Conservation (phyloP, 257 asterid genomes). For the Ilex asprella region DNA sequence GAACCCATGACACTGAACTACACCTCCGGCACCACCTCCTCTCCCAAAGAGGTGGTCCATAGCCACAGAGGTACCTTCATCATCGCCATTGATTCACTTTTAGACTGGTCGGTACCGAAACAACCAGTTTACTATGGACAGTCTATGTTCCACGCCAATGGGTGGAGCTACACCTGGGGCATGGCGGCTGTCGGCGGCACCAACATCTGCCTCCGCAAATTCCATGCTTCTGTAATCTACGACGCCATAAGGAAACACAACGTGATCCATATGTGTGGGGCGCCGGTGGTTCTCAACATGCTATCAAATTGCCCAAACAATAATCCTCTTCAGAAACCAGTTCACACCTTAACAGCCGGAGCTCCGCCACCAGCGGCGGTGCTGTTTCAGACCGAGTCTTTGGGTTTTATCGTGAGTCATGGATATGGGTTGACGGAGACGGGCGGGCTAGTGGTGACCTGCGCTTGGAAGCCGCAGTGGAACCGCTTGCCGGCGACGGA, state of each 20-base stretch:
- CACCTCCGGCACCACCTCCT: conserved; percentile 83
- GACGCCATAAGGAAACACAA: conserved; percentile 27
- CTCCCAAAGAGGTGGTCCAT: conserved; percentile 78
- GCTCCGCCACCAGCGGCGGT: conserved; percentile 78
- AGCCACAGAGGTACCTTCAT: conserved; percentile 60
- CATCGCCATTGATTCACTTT: conserved; percentile 42
- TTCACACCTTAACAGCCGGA: conserved; percentile 54
- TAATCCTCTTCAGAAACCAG: conserved; percentile 29
- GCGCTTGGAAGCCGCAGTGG: conserved; percentile 67
- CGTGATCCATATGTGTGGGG: conserved; percentile 86
- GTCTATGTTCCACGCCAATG: conserved; percentile 89
- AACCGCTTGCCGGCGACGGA: conserved; percentile 51
- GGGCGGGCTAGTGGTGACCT: conserved; percentile 49
- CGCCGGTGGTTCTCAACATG: conserved; percentile 82
- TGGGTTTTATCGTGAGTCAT: conserved; percentile 59
- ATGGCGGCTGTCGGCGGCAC: conserved; percentile 72
- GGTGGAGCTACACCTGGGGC: conserved; percentile 87
- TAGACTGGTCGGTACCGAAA: conserved; percentile 58
- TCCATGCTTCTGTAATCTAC: conserved; percentile 41
- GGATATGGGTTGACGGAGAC: conserved; percentile 85
- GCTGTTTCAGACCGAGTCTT: conserved; percentile 44
- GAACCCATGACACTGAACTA: conserved; percentile 57
- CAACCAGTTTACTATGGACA: conserved; percentile 76
- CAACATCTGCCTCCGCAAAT: conserved; percentile 59
- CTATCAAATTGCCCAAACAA: conserved; percentile 27